Base-by-base conservation (phyloP, 805 yeast species). In the Metschnikowia chrysomelidarum region DNA sequence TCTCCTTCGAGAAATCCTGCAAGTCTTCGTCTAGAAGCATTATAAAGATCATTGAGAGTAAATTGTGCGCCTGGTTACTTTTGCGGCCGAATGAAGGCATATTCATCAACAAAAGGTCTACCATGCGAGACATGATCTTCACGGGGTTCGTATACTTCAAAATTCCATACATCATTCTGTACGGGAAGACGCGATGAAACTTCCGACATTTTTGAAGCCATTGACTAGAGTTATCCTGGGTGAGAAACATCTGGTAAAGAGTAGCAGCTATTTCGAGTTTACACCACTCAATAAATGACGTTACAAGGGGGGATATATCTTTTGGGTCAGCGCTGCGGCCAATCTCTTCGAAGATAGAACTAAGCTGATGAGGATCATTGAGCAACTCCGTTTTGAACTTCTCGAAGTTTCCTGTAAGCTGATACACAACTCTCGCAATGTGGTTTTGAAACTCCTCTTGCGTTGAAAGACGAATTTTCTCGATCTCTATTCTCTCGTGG, bases 81-180 rank as follows among this genome's bases (percentile, higher is more conserved):
- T 38, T 31, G 10, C 39, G 32, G n/a, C 54, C 48, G 49, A 56
- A 57, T 2, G 44, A 28, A 2, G 73, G 73, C 16, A 66, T 39
- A 34, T 62, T 57, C 20, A 65, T 86, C 65, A 93, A 76, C 47
- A 91, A 78, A 40, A 91, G 56, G 50, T 87, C 96, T 22, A 89
- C 74, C 56, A 91, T 63, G 15, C 81, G 77, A 42, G 88, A 84
- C 64, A 87, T 78, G 18, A 91, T 79, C 26, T 82, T 76, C 61
- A 88, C 77, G 2, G 98, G 98, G 53, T 91, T 91, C 0, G 98
- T 87, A 41, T 82, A 78, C 51, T 79, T 74, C 52, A 93, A 59
- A 15, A 91, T 82, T 14, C 86, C 85, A 27, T 80, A 80, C 57
- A 89, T 76, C 22, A 91, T 54, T 2, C 73, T 63, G 57, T 91